phyloP scores from a whole-genome alignment of 2,329 filamentous ascomycete genomes.

The Trichoderma polysporum region DNA sequence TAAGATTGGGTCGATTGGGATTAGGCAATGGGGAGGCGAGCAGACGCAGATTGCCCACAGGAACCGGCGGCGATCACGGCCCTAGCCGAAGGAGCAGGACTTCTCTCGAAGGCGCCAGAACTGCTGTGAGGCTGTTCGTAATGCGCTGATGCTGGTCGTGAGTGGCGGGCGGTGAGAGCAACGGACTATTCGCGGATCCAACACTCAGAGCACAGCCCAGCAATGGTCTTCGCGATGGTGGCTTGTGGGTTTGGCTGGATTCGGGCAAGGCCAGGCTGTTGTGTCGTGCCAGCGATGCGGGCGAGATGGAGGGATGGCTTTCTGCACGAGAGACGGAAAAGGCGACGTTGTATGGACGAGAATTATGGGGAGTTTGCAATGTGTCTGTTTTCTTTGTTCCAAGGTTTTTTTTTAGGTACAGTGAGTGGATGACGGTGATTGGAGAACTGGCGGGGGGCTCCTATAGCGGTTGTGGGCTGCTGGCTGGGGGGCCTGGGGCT shows the following conservation, averaged over 20 bases:
- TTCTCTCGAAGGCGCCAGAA: neutral
- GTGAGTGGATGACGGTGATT: neutral
- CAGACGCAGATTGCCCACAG: neutral
- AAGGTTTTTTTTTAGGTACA: neutral
- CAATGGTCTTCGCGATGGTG: constrained; percentile 1
- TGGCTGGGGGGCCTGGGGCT: neutral
- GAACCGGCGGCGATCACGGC: constrained; percentile 14
- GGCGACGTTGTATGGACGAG: neutral
- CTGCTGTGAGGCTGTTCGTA: constrained; percentile 9
- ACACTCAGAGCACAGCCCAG: neutral
- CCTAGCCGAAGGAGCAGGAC: neutral
- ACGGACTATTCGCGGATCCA: neutral
- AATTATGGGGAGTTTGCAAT: constrained; percentile 18
- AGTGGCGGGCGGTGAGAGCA: neutral
- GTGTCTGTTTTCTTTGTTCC: neutral
- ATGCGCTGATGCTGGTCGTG: neutral
- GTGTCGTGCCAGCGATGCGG: constrained; percentile 17
- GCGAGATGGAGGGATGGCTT: neutral
- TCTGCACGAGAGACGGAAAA: constrained; percentile 1
- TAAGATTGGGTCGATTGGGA: neutral
- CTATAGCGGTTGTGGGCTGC: neutral
- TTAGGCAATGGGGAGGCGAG: neutral
- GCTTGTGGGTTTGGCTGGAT: constrained; percentile 3
- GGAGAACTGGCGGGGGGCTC: constrained; percentile 3
- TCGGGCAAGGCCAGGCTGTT: constrained; percentile 13